A percentile compares a stretch with the other conserved stretches of the same genome.
These are phyloP conservation scores for Fraxinus pennsylvanica DNA, from an alignment of 257 asterid species.

Conservation along the genomic window DNA sequence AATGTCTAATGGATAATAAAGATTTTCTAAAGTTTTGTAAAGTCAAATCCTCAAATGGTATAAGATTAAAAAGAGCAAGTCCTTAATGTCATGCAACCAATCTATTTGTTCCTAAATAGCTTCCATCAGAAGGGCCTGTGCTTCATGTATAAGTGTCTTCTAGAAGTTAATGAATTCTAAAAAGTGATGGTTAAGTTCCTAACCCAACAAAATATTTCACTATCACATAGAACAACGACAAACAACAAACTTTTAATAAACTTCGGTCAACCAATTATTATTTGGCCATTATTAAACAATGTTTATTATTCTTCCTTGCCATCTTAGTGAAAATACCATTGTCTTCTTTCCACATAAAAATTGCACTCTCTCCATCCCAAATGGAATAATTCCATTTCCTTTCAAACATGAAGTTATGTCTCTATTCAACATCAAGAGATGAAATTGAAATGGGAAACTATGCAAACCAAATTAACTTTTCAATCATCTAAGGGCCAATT, in stretches of 20 bases:
- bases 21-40: no score
- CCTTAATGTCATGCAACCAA: neutral
- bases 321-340: neutral
- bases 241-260: neutral
- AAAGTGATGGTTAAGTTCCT: neutral
- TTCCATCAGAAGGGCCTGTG: conserved; percentile 3
- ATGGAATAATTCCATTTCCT: neutral
- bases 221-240: neutral
- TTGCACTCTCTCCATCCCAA: neutral
- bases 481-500: neutral
- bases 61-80: neutral
- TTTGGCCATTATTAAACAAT: neutral
- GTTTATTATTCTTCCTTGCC: neutral
- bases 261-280: neutral
- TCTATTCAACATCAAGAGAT: neutral
- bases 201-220: neutral
- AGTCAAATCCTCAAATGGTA: neutral
- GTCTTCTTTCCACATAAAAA: neutral
- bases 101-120: conserved; percentile 7
- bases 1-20: neutral
- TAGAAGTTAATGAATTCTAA: conserved; percentile 5
- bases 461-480: neutral
- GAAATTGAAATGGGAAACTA: neutral
- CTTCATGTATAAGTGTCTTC: neutral
- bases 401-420: neutral